Conservation (phyloP, 768 basidiomycete genomes). For the Gelatoporia subvermispora region DNA sequence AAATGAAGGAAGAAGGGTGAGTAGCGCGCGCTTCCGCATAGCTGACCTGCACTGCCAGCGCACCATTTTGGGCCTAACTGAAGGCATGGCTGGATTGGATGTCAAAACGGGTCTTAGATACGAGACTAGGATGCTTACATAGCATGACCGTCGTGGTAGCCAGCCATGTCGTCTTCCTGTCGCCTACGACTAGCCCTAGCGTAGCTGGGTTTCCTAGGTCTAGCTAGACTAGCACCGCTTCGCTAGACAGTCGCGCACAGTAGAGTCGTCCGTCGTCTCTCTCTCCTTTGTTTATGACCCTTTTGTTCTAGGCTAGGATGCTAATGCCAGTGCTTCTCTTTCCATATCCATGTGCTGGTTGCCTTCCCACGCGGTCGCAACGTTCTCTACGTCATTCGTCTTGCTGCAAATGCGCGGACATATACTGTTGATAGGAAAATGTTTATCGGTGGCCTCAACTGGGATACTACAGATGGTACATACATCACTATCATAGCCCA, state of each 20-base stretch:
- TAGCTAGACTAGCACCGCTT: conserved; percentile 66
- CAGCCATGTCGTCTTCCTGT: conserved; percentile 12
- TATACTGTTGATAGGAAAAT: conserved; percentile 72
- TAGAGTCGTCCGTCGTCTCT: conserved; percentile 63
- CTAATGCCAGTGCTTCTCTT: conserved; percentile 71
- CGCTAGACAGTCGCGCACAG: conserved; percentile 49
- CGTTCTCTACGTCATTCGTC: not conserved
- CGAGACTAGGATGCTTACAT: conserved; percentile 16
- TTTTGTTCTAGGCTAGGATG: conserved; percentile 71
- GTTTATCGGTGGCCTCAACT: conserved; percentile 99
- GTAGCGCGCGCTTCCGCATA: conserved; percentile 28
- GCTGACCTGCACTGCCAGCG: conserved; percentile 9
- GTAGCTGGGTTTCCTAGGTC: conserved; percentile 60
- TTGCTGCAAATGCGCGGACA: conserved; percentile 4
- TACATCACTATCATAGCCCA: conserved; percentile 35
- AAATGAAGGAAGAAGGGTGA: conserved; percentile 99
- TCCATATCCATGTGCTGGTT: conserved; percentile 32
- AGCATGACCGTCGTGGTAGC: conserved; percentile 23
- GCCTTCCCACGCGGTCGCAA: conserved; percentile 16
- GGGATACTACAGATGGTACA: conserved; percentile 99
- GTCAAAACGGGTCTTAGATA: conserved; percentile 19
- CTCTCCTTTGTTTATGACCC: conserved; percentile 49
- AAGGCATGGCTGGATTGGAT: conserved; percentile 12
- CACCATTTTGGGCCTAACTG: conserved; percentile 5
- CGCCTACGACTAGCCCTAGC: conserved; percentile 70